These are phyloP conservation scores for Didymella arachidicola DNA, from an alignment of 2,329 filamentous ascomycete species.

Conservation along the genomic window DNA sequence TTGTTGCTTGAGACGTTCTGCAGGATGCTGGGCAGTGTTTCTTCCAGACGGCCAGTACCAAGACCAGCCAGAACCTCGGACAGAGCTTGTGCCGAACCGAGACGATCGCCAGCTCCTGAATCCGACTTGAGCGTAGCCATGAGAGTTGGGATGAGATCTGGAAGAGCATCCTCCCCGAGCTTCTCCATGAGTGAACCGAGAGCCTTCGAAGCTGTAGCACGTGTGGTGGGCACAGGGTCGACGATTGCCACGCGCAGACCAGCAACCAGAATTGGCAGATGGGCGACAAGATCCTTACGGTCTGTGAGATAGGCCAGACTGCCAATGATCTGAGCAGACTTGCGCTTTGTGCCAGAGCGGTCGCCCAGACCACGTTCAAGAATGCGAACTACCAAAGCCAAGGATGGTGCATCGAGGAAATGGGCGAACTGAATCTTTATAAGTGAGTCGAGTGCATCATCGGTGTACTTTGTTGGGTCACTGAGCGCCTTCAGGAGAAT, in stretches of 20 bases:
- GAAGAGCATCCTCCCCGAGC: slow-evolving; percentile 93
- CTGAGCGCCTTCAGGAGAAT: slow-evolving; percentile 95
- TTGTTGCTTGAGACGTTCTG: slow-evolving; percentile 95
- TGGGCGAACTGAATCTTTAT: slow-evolving; percentile 99
- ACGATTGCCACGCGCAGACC: slow-evolving; percentile 89
- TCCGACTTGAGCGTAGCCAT: slow-evolving; percentile 99
- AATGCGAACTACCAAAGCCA: slow-evolving; percentile 94
- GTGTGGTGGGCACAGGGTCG: slow-evolving; percentile 94
- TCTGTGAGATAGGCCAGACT: slow-evolving; percentile 97
- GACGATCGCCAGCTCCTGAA: slow-evolving; percentile 91
- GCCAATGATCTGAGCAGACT: slow-evolving; percentile 96
- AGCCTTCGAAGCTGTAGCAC: slow-evolving; percentile 94
- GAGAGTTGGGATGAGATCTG: slow-evolving; percentile 94
- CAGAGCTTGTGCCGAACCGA: slow-evolving; percentile 95
- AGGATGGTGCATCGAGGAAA: slow-evolving; percentile 95
- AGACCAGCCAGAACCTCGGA: slow-evolving; percentile 95
- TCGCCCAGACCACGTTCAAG: slow-evolving; percentile 90
- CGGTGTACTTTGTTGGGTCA: slow-evolving; percentile 95
- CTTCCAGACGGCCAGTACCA: slow-evolving; percentile 89
- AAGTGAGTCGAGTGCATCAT: slow-evolving; percentile 88
- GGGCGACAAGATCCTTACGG: slow-evolving; percentile 88
- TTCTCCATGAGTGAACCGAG: slow-evolving; percentile 98
- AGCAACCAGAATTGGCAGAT: slow-evolving; percentile 90
- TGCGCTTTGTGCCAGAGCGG: slow-evolving; percentile 92
- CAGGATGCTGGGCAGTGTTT: slow-evolving; percentile 93